Conservation (phyloP, 2,329 filamentous ascomycete genomes). For the Teratosphaeria nubilosa region DNA sequence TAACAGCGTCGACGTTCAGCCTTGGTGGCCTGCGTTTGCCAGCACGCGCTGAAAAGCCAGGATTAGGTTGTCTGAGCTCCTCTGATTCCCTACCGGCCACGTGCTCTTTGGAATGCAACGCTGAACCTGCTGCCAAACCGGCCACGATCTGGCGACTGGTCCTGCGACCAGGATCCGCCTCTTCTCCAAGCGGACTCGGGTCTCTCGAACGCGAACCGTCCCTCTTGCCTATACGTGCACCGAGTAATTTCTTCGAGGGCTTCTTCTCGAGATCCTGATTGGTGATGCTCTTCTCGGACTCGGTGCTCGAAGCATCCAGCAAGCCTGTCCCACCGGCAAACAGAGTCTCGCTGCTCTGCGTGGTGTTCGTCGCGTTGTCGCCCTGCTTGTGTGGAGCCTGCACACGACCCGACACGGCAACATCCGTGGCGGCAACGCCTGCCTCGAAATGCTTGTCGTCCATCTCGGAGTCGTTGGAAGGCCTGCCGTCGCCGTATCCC, state of each 20-base stretch:
- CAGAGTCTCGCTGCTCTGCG: background rate
- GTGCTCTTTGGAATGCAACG: conserved; percentile 6
- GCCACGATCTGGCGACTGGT: conserved; percentile 10
- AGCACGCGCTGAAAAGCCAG: conserved; percentile 30
- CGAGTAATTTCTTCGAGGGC: conserved; percentile 14
- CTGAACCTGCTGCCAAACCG: conserved; percentile 25
- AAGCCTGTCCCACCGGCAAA: conserved; percentile 20
- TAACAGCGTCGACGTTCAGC: conserved; percentile 72
- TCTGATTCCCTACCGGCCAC: conserved; percentile 17
- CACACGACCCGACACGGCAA: background rate
- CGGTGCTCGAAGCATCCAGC: conserved; percentile 24
- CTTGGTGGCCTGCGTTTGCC: conserved; percentile 51
- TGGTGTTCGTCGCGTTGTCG: conserved; percentile 7
- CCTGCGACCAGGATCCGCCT: conserved; percentile 13
- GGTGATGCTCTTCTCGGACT: conserved; percentile 19
- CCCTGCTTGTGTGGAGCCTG: conserved; percentile 1
- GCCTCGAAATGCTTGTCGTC: conserved; percentile 7
- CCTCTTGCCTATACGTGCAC: conserved; percentile 7
- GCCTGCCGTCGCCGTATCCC: background rate
- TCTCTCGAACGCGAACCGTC: conserved; percentile 8
- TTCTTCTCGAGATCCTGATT: conserved; percentile 11
- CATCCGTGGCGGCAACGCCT: conserved; percentile 3
- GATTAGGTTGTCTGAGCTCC: conserved; percentile 21
- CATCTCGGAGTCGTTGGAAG: background rate
- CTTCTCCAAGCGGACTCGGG: conserved; percentile 17